Percentiles rank a stretch among this genome's conserved stretches.
These are phyloP conservation scores for Pythium monospermum DNA, from an alignment of 352 stramenopile genomes.

Conservation along the genomic window DNA sequence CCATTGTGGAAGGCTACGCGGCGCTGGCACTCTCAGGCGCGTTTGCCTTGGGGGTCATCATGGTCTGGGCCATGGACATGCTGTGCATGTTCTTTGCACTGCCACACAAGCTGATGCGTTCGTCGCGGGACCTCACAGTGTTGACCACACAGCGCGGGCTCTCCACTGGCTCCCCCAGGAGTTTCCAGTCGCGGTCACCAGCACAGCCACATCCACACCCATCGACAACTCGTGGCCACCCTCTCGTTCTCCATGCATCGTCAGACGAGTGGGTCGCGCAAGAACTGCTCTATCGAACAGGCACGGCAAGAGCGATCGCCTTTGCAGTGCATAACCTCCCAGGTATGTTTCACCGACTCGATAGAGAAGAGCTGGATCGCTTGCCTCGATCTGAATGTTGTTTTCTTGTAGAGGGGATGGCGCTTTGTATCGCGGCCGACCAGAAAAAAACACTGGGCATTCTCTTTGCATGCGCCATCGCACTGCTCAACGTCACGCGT, in stretches of 20 bases:
- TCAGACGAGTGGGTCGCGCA: constrained; percentile 1
- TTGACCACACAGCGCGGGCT: not conserved
- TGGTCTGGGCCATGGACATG: constrained; percentile 18
- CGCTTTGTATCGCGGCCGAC: constrained; percentile 16
- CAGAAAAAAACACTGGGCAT: constrained; percentile 14
- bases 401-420: constrained; percentile 16
- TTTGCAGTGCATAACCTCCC: constrained; percentile 20
- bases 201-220: not conserved
- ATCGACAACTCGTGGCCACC: constrained; percentile 1
- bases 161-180: not conserved
- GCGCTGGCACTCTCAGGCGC: constrained; percentile 13
- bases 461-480: constrained; percentile 17
- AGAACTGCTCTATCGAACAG: constrained; percentile 20
- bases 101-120: constrained; percentile 2
- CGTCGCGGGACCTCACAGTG: constrained; percentile 4
- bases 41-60: constrained; percentile 14
- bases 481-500: constrained; percentile 24
- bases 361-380: not conserved
- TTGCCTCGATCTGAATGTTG: not conserved
- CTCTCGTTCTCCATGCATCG: no score
- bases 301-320: constrained; percentile 9
- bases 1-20: constrained; percentile 9
- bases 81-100: constrained; percentile 15
- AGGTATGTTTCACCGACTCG: constrained; percentile 11
- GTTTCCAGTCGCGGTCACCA: not conserved